Evolutionary conservation across 768 basidiomycete genomes (phyloP), one percentile per base, ranked within the genome.

Genomic region (Hypholoma fasciculare): DNA sequence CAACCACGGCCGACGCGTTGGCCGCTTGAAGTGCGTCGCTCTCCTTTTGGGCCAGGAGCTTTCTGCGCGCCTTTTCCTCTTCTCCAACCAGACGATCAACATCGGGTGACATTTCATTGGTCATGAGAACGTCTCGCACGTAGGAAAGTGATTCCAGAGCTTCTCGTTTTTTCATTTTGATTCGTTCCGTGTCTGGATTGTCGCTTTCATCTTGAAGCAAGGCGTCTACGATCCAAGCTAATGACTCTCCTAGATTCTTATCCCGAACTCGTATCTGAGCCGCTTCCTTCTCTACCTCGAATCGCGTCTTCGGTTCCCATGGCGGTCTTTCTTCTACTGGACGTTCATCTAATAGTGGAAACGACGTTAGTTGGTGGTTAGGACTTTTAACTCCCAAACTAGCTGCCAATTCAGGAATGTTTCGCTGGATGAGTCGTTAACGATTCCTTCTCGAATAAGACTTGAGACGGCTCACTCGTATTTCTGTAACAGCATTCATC

Each of bases 331-430:
- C 89, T 63, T 80, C 76, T 3, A 78, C 59, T 9, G 76, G 72
- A 42, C 82, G 72, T 57, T 90, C 90, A 50, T 86, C 86, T 19
- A 78, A 73, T 39, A 92, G 72, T 2, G 89, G 88, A 66, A 88
- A 88, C 2, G 85, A 77, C 2, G 82, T 64, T 38, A 75, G 72
- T 1, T 79, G 67, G 20, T 73, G 66, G 44, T 78, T 79, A 2
- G 86, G 81, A 5, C 88, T 75, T 19, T 84, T 85, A 37, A 82
- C 80, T 17, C 69, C 67, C 12, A 94, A 77, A 12, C 86, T 84
- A 8, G 82, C 81, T 11, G 88, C 78, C n/a, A 95, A 66, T 62
- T 96, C 94, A 2, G 94, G 93, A 12, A 96, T 82, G 69, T 93
- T 96, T 54, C 85, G 87, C 92, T 94, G 42, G 49, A 55, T 39